Percentiles rank a stretch among this genome's conserved stretches.
Conservation (phyloP, 345 rosid species). For the Populus ilicifolia region DNA sequence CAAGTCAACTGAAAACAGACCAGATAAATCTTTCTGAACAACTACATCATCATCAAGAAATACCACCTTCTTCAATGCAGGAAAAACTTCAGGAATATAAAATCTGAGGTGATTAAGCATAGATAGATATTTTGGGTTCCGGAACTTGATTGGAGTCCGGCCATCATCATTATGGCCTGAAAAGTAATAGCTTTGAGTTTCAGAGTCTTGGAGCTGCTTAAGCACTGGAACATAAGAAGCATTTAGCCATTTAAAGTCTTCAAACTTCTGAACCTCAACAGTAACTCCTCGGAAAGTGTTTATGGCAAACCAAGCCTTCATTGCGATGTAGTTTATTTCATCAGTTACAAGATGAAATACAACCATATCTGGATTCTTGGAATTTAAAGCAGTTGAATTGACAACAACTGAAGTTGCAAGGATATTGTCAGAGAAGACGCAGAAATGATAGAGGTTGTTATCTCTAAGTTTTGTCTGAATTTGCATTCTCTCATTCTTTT, state of each 20-base stretch:
- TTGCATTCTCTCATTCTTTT: constrained; percentile 35
- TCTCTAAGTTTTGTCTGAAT: constrained; percentile 51
- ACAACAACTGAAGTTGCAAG: constrained; percentile 90
- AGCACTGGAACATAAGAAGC: constrained; percentile 92
- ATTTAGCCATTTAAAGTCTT: constrained; percentile 86
- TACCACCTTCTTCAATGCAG: constrained; percentile 69
- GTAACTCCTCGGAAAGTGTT: constrained; percentile 66
- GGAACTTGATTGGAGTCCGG: constrained; percentile 79
- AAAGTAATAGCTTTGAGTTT: constrained; percentile 84
- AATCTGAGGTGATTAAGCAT: constrained; percentile 91
- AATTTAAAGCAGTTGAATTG: constrained; percentile 71
- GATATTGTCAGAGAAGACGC: constrained; percentile 86
- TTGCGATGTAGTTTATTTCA: constrained; percentile 75
- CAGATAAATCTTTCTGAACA: constrained; percentile 42
- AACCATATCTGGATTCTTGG: constrained; percentile 52
- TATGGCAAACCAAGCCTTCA: constrained; percentile 83
- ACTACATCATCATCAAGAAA: constrained; percentile 92
- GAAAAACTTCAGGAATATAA: constrained; percentile 88
- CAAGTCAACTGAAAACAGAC: constrained; percentile 49
- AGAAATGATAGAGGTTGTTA: constrained; percentile 62
- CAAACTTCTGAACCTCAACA: constrained; percentile 82
- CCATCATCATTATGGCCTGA: constrained; percentile 67
- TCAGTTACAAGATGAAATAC: constrained; percentile 88
- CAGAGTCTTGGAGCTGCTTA: constrained; percentile 91
- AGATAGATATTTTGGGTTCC: constrained; percentile 86